Percentiles rank a stretch among this genome's conserved stretches.
phyloP scores from a whole-genome alignment of 345 rosid species.

The Camelina laxa region DNA sequence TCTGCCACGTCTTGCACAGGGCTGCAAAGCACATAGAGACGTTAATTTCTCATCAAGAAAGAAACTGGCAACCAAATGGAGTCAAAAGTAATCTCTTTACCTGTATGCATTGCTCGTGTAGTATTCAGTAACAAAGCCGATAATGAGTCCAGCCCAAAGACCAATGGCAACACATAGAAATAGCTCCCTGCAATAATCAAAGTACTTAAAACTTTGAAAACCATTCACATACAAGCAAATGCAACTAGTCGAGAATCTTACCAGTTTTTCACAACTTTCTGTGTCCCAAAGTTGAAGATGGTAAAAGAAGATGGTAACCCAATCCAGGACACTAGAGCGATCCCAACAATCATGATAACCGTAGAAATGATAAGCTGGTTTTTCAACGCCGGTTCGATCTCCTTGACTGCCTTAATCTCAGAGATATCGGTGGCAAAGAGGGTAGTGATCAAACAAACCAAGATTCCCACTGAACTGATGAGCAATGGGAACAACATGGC shows the following conservation, averaged over 20 bases:
- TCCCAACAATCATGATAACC: conserved; percentile 62
- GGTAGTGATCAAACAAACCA: conserved; percentile 71
- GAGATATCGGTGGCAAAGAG: conserved; percentile 70
- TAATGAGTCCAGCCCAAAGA: conserved; percentile 74
- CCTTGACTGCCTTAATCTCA: conserved; percentile 71
- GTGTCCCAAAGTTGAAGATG: conserved; percentile 65
- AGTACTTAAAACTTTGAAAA: background rate
- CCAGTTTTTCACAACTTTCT: conserved; percentile 72
- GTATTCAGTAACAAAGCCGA: conserved; percentile 71
- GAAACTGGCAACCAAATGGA: background rate
- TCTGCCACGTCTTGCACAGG: conserved; percentile 98
- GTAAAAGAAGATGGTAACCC: conserved; percentile 63
- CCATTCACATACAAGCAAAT: background rate
- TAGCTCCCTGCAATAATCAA: conserved; percentile 55
- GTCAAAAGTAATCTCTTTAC: conserved; percentile 37
- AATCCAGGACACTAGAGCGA: conserved; percentile 58
- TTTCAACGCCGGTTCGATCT: conserved; percentile 68
- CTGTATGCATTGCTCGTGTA: conserved; percentile 78
- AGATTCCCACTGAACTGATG: conserved; percentile 65
- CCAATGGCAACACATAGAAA: conserved; percentile 71
- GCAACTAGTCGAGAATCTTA: conserved; percentile 23
- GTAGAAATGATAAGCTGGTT: conserved; percentile 75
- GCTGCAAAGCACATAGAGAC: conserved; percentile 48
- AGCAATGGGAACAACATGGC: conserved; percentile 67
- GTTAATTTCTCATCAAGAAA: background rate